These are phyloP conservation scores for Protoeuglena noctilucae DNA, from an alignment of 139 green algal genomes.

Conservation along the genomic window DNA sequence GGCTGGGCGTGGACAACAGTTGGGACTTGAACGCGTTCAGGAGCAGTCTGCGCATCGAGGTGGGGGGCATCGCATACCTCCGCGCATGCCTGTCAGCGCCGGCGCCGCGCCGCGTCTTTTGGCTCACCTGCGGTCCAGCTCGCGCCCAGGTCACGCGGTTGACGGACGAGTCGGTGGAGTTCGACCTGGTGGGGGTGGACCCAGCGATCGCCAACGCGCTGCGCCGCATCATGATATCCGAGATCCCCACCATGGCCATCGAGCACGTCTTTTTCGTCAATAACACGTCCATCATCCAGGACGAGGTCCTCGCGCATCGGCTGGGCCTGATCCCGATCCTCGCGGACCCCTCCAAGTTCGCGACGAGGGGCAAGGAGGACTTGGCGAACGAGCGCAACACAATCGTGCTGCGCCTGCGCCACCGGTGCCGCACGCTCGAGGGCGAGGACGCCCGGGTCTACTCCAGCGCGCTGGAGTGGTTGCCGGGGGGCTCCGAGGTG, in stretches of 20 bases:
- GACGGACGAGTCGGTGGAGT: constrained; percentile 49
- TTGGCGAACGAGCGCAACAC: constrained; percentile 41
- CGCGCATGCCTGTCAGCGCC: constrained; percentile 24
- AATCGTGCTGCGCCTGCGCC: constrained; percentile 39
- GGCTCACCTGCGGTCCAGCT: neutral
- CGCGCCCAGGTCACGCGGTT: constrained; percentile 14
- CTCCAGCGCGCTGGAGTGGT: constrained; percentile 54
- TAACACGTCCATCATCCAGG: constrained; percentile 89
- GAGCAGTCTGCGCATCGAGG: constrained; percentile 17
- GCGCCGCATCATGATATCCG: constrained; percentile 79
- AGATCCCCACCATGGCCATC: constrained; percentile 91
- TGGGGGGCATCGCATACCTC: constrained; percentile 25
- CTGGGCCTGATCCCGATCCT: constrained; percentile 78
- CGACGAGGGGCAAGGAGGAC: constrained; percentile 8
- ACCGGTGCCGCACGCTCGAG: neutral
- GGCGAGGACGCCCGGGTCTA: constrained; percentile 12
- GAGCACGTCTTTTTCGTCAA: constrained; percentile 95
- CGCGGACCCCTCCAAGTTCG: constrained; percentile 60
- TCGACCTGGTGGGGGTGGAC: constrained; percentile 67
- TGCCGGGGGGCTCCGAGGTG: constrained; percentile 66
- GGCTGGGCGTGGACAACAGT: constrained; percentile 55
- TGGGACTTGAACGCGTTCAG: constrained; percentile 56
- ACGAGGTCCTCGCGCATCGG: constrained; percentile 82
- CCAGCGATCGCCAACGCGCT: constrained; percentile 82
- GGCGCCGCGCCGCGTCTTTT: neutral